Evolutionary conservation across 441 rosid species (phyloP).

Genomic region (Eutrema salsugineum): DNA sequence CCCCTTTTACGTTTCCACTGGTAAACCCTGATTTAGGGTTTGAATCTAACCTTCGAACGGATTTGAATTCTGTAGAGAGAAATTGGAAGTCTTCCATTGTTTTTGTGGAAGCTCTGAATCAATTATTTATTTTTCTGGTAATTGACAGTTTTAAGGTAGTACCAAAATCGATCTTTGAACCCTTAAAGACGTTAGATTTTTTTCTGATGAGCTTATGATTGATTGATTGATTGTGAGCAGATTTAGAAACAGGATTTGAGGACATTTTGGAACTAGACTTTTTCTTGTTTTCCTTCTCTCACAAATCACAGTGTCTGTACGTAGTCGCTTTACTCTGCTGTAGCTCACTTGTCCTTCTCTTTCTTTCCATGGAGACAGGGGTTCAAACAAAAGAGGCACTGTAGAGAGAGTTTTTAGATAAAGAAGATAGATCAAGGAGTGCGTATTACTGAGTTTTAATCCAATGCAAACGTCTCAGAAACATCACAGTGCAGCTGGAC

Average conservation of each 20-base stretch:
- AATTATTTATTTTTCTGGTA: neutral
- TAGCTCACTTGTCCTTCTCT: conserved; percentile 7
- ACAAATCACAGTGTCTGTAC: neutral
- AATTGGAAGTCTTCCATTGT: neutral
- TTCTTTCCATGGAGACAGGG: conserved; percentile 12
- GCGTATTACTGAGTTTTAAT: neutral
- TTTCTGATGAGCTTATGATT: conserved; percentile 14
- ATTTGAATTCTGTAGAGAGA: conserved; percentile 1
- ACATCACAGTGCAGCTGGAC: conserved; percentile 31
- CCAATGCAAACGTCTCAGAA: conserved; percentile 39
- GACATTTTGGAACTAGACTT: neutral
- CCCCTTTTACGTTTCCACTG: neutral
- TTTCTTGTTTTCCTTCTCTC: neutral
- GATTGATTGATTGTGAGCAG: conserved; percentile 13
- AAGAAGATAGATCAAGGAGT: neutral
- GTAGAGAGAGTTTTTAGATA: neutral
- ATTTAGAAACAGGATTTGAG: neutral
- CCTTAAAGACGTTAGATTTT: conserved; percentile 18
- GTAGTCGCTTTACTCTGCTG: conserved; percentile 1
- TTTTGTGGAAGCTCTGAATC: neutral
- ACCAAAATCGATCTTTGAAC: neutral
- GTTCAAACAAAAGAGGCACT: neutral
- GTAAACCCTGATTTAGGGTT: conserved; percentile 9
- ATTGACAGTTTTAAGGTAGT: neutral
- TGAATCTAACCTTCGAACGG: neutral